A percentile compares a stretch with the other conserved stretches of the same genome.
These are phyloP conservation scores for Neocucurbitaria cava DNA, from an alignment of 2,329 filamentous ascomycete genomes.

Conservation along the genomic window DNA sequence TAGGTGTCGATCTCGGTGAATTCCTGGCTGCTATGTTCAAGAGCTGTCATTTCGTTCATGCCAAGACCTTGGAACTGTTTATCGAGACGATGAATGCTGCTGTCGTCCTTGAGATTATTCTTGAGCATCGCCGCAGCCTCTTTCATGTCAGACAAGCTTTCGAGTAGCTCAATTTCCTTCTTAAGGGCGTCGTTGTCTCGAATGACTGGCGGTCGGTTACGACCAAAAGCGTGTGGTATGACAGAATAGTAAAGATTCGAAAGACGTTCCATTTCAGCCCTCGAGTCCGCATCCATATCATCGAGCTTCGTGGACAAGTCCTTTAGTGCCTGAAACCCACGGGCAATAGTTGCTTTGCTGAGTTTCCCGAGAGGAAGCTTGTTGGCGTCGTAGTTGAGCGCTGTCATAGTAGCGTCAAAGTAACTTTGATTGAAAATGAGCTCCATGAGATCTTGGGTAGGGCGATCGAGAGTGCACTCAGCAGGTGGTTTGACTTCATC, in stretches of 20 bases:
- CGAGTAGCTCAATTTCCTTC: constrained; percentile 78
- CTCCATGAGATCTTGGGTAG: constrained; percentile 73
- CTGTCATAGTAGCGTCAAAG: constrained; percentile 70
- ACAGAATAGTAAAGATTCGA: constrained; percentile 82
- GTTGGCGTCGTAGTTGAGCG: constrained; percentile 73
- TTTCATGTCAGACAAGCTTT: constrained; percentile 85
- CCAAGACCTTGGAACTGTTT: constrained; percentile 74
- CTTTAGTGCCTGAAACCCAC: constrained; percentile 79
- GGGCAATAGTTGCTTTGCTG: constrained; percentile 76
- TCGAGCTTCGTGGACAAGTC: constrained; percentile 73
- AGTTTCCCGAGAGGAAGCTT: constrained; percentile 87
- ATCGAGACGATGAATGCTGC: constrained; percentile 70
- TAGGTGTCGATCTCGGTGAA: constrained; percentile 72
- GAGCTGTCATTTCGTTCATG: constrained; percentile 77
- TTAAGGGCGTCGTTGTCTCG: constrained; percentile 65
- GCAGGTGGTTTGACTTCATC: constrained; percentile 35
- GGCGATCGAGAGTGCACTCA: constrained; percentile 62
- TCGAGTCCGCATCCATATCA: constrained; percentile 56
- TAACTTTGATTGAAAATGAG: constrained; percentile 83
- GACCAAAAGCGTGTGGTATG: constrained; percentile 83
- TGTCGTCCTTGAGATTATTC: constrained; percentile 56
- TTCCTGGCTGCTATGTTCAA: constrained; percentile 67
- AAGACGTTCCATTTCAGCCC: constrained; percentile 64
- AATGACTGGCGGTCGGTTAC: constrained; percentile 75
- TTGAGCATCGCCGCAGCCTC: constrained; percentile 81